Percentiles rank a stretch among this genome's conserved stretches.
Conservation (phyloP, 768 basidiomycete species). For the Collybiopsis confluens region DNA sequence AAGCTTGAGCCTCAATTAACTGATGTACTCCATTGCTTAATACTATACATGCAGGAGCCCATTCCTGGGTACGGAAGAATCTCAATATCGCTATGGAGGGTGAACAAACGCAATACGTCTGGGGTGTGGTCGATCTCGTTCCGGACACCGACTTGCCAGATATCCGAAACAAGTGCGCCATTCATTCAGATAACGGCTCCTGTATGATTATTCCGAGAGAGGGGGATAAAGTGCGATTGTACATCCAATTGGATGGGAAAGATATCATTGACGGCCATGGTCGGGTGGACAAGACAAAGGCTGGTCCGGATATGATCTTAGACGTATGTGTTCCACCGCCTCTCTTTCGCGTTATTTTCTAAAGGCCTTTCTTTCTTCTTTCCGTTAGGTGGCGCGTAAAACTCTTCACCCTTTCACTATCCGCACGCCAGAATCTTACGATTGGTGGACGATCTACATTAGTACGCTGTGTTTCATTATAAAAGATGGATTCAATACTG, state of each 20-base stretch:
- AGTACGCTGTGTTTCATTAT: too few species aligned
- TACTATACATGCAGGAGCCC: conserved; percentile 48
- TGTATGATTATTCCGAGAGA: conserved; percentile 76
- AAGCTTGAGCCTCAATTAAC: conserved; percentile 8
- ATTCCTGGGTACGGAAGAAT: conserved; percentile 76
- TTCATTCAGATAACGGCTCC: conserved; percentile 68
- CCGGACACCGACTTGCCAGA: conserved; percentile 79
- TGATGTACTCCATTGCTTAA: not conserved
- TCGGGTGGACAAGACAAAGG: conserved; percentile 48
- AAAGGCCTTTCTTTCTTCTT: not conserved
- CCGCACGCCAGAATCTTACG: conserved; percentile 39
- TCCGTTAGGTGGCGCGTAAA: conserved; percentile 46
- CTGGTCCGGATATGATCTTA: conserved; percentile 48
- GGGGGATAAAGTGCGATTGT: conserved; percentile 62
- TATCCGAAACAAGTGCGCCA: conserved; percentile 56
- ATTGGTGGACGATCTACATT: conserved; percentile 75
- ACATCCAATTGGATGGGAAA: conserved; percentile 58
- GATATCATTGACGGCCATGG: conserved; percentile 42
- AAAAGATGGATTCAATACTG: too few species aligned
- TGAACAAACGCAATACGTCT: conserved; percentile 72
- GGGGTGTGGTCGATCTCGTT: conserved; percentile 76
- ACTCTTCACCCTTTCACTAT: conserved; percentile 56
- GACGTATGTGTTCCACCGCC: conserved; percentile 31
- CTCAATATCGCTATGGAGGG: conserved; percentile 71
- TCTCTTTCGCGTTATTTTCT: not conserved